phyloP scores from a whole-genome alignment of 495 filamentous ascomycete species.

The Echria macrotheca region DNA sequence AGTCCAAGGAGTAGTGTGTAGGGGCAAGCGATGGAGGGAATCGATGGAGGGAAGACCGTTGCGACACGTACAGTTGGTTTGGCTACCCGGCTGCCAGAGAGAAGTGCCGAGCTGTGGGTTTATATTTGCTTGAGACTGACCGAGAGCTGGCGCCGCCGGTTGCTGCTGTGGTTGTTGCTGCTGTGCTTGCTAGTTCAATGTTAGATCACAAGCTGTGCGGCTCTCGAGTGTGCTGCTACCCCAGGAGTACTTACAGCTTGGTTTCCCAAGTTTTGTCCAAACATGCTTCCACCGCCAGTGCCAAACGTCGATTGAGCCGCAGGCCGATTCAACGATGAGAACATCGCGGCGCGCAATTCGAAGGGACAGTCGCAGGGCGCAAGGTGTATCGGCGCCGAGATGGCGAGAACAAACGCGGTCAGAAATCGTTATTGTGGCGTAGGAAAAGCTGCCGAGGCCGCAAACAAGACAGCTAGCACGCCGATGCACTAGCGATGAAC shows the following conservation, averaged over 20 bases:
- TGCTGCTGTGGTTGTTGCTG: slow-evolving; percentile 31
- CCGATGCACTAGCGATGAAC: too few relatives aligned
- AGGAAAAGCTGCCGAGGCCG: too few relatives aligned
- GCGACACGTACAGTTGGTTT: slow-evolving; percentile 35
- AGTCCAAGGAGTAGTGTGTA: not conserved
- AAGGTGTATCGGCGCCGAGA: not conserved
- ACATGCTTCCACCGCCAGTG: slow-evolving; percentile 17
- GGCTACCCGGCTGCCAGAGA: slow-evolving; percentile 45
- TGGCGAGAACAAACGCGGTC: too few relatives aligned
- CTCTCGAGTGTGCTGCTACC: too few relatives aligned
- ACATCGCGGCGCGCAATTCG: slow-evolving; percentile 7
- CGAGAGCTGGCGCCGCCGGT: slow-evolving; percentile 21
- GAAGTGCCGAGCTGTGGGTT: slow-evolving; percentile 33
- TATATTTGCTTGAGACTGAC: slow-evolving; percentile 30
- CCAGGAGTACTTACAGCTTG: slow-evolving; percentile 20
- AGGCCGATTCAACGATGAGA: slow-evolving; percentile 16
- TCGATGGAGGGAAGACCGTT: not conserved
- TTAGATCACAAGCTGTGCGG: too few relatives aligned
- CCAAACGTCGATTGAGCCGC: slow-evolving; percentile 24
- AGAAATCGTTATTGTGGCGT: too few relatives aligned
- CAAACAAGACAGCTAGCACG: too few relatives aligned
- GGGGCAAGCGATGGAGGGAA: not conserved
- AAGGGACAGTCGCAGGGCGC: not conserved
- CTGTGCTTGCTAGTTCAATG: slow-evolving; percentile 29
- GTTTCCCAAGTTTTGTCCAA: slow-evolving; percentile 22